Base-by-base conservation (phyloP, 2,329 filamentous ascomycete species). In the Leptodontidium sp. region DNA sequence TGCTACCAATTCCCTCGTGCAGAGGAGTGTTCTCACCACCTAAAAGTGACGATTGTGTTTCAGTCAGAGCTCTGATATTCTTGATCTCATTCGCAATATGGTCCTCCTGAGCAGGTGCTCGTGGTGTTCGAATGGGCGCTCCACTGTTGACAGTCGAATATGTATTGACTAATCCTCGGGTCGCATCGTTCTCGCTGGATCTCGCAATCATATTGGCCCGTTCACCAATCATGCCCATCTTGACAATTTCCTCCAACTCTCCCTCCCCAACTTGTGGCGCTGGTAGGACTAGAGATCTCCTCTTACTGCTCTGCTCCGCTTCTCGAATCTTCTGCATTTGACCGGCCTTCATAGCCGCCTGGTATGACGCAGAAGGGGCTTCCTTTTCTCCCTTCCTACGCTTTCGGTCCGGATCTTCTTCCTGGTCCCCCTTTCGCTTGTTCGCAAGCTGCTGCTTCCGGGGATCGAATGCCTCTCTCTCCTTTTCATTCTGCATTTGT, bases 221-320 rank as follows among this genome's bases (percentile, higher is more conserved):
- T 77, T 98, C 94, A 47, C 95, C 96, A 69, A 94, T 88, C 87
- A 97, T 92, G 55, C 96, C 95, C 94, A 98, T 97, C 84, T 99
- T 99, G 72, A 99, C 93, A 77, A 99, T 98, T 74, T 98, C 94
- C 78, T 99, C 96, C 68, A 99, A 84, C 81, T 99, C 96, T 53
- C 89, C 87, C 77, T 99, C 96, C 79, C 93, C 91, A 75, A 99
- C 93, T 81, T 99, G 96, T 9, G 96, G 96, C 29, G 92, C 85
- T 9, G 96, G 96, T 32, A 99, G 84, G 57, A 91, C 89, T n/a
- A 99, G 84, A 7, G 91, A 83, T 68, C 93, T 88, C 68, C 96
- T 89, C 82, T 97, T 98, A 84, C 93, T 98, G 82, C 93, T 97
- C 81, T 97, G 95, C 80, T 99, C 96, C 1, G 96, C 96, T 82